Evolutionary conservation across 2,329 filamentous ascomycete genomes (phyloP), one percentile per base, ranked within the genome.

Genomic region (Aureobasidium zeae): DNA sequence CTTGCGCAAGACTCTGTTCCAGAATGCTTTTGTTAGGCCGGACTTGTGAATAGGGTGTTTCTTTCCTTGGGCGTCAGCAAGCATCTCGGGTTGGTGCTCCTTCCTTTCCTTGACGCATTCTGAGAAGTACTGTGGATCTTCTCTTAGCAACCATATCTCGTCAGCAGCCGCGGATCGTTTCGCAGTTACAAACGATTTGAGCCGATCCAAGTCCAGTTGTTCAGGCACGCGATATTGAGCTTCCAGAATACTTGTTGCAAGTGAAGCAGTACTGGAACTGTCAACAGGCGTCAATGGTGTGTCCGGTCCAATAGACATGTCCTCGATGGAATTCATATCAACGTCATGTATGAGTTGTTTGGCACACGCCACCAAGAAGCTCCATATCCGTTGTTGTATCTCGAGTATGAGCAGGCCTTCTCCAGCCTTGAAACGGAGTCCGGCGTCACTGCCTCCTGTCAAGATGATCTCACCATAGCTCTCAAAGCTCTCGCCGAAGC

Each of bases 71-170:
- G 44, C 48, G 39, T 74, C 70, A 13, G 55, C 62, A 15, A 74
- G 12, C 44, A 62, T 55, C 39, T 73, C 67, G 9, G 57, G 55
- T 0, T 65, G 59, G 50, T 78, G 74, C 11, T 76, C 70, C 17
- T 59, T 63, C 20, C 53, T 51, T 1, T 73, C 68, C 5, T 53
- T 49, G 1, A 76, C 32, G 1, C 57, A 44, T 2, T 71, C 61
- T 3, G 63, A 57, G 49, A 79, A 79, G 56, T 77, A 79, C 1
- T 58, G 58, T 0, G 76, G 75, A 52, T 81, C 77, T 51, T 81
- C 76, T 9, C 75, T 65, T 3, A 81, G 57, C 0, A 64, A 51
- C 67, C 67, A 74, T 0, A 77, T 31, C 50, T 78, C 72, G 54
- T 79, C 74, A 44, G 74, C 67, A 1, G 67, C 65, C 2, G 63